Base-by-base conservation (phyloP, 2,329 filamentous ascomycete genomes). In the Penicillium sp. region DNA sequence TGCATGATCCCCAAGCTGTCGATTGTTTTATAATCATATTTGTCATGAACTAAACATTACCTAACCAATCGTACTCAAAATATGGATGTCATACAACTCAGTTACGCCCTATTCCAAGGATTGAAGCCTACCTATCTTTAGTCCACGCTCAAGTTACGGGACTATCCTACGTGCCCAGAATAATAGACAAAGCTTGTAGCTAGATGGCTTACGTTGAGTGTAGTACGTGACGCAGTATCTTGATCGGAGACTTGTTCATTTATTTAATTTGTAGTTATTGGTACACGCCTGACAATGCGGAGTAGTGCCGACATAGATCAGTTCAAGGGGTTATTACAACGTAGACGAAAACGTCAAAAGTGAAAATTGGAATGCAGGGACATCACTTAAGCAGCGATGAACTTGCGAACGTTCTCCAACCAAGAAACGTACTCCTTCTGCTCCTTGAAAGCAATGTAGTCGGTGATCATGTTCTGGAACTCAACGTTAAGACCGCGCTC, bases 371-470 rank as follows among this genome's bases (percentile, higher is more conserved):
- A 10, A 29, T 29, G 9, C 27, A 29, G n/a, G 26, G 19, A 4
- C 19, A 49, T 56, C 45, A 52, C 55, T 74, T 76, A 91, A 59
- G 87, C 87, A 73, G 90, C 88, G 65, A 97, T 82, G 72, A 98
- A 97, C 62, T 79, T 81, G 86, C 93, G 95, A 77, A 97, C 84
- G 73, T 90, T 86, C 76, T 87, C 84, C 76, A 99, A 81, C 95
- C 96, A 99, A 65, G 84, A 81, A 60, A 96, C 81, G 78, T 99
- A 99, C 84, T 99, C 95, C 79, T 87, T 90, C 86, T 98, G 93
- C 86, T 99, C 95, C 88, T 99, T 99, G 79, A 90, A 86, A 74
- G 98, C 92, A 71, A 98, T 93, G 80, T 96, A 99, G 76, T 98
- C 93, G 37, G 93, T 91, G 45, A 96, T 88, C 77, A 98, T 97